These are phyloP conservation scores for Echinosophora koreensis DNA, from an alignment of 306 rosid genomes.

Conservation along the genomic window DNA sequence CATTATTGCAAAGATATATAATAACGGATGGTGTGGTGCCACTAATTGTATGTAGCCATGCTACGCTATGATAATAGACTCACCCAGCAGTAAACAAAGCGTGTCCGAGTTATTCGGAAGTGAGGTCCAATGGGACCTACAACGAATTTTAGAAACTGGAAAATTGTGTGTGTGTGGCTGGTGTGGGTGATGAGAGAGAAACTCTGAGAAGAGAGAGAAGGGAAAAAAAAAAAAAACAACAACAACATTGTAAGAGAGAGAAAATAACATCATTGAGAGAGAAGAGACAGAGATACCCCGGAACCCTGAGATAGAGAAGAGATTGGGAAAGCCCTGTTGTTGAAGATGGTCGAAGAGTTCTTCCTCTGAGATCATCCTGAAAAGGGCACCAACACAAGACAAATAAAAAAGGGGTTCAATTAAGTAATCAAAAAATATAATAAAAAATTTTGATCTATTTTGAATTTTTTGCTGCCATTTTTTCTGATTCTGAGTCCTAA, in stretches of 20 bases:
- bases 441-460: conserved; percentile 21
- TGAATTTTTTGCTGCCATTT: conserved; percentile 74
- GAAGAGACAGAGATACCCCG: conserved; percentile 27
- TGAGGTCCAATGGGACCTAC: conserved; percentile 37
- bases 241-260: conserved; percentile 13
- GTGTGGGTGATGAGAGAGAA: conserved; percentile 64
- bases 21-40: neutral
- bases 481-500: conserved; percentile 55
- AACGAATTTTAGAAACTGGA: conserved; percentile 36
- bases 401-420: neutral
- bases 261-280: neutral
- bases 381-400: conserved; percentile 68
- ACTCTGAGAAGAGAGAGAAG: neutral
- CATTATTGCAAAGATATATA: no score
- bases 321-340: conserved; percentile 39
- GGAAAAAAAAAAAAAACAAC: conserved; percentile 20
- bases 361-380: conserved; percentile 83
- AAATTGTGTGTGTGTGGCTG: conserved; percentile 50
- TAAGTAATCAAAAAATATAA: neutral
- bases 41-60: neutral
- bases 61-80: neutral
- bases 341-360: conserved; percentile 78
- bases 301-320: conserved; percentile 15
- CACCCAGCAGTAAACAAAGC: neutral
- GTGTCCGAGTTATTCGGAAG: conserved; percentile 39